Base-by-base conservation (phyloP, 352 stramenopile genomes). In the Phytophthora macrochlamydospora region DNA sequence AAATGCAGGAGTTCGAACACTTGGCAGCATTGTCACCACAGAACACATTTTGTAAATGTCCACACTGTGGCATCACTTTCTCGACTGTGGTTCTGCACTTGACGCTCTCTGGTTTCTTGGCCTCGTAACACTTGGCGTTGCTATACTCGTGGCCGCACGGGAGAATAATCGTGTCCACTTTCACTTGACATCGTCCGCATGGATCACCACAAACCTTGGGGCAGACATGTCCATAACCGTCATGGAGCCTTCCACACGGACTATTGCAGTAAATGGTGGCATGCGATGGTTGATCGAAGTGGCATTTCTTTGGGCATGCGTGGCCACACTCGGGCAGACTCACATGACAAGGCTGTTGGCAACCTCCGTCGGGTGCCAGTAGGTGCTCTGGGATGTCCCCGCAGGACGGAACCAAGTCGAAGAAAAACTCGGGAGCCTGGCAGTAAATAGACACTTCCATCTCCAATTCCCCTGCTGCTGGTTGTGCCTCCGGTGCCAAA, bases 281-380 rank as follows among this genome's bases (percentile, higher is more conserved):
- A 56, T 93, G 83, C 14, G 69, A 67, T 18, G 49, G 56, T 31
- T 89, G 80, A 46, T 80, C 78, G 7, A 78, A 71, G 51, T 95
- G 88, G 59, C 88, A 95, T 43, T 78, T 46, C 40, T 76, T 76
- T 30, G 73, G 75, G 48, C 87, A 93, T 1, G 61, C 62, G 45
- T 87, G 78, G 8, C 78, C 75, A 56, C 78, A 84, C 24, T 51
- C 31, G 2, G 72, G 66, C 28, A 96, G 71, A 0, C 88, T 71
- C 43, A 59, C 67, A 42, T 67, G 67, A 54, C 88, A 94, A 14
- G 72, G 67, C 2, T 74, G 68, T 28, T 69, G 56, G 58, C 88
- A 96, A 6, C 88, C 88, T 44, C 88, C 86, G 76, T 94, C 85
- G 14, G 88, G 88, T 2, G 79, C 63, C 2, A 81, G 52, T 32